Base-by-base conservation (phyloP, 257 asterid genomes). In the Nicotiana knightiana region DNA sequence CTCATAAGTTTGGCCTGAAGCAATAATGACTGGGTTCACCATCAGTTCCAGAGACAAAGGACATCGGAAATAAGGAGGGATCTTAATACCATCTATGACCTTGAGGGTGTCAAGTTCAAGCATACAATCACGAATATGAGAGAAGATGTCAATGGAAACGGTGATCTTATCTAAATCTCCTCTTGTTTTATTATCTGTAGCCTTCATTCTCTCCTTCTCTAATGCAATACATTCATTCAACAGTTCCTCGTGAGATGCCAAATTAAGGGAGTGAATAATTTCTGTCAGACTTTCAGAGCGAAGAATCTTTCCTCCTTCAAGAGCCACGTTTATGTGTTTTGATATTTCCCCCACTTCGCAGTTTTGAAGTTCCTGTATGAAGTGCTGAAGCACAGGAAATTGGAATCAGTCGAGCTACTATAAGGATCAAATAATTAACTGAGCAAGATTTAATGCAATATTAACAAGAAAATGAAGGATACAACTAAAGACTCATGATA, bases 1-100 rank as follows among this genome's bases (percentile, higher is more conserved):
- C 85, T 96, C 98, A 59, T 87, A 96, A 30, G 98, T 96, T 87
- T 93, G 96, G 73, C 99, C 99, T 1, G 99, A 96, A 83, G 97
- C 93, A 87, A 96, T 91, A 77, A 91, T 94, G 58, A 96, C 99
- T 2, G 99, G 99, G 76, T 96, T 97, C 77, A 75, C 77, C 98
- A 96, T 93, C 82, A 94, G 85, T 81, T 89, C 97, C 86, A 91
- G 84, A 68, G 98, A 94, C 77, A 96, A 87, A 7, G 98, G 97
- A 77, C 99, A 96, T 51, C 88, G 87, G 85, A 92, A 96, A 82
- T 87, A 89, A 18, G 92, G 84, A 43, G 98, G 98, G 84, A 94
- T 85, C 82, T 76, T 89, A 84, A 87, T 79, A 32, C 96, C 96
- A 79, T 87, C 80, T 6, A 87, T 39, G 59, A 87, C 81, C 85